Evolutionary conservation across 345 rosid species (phyloP).

Genomic region (Barbarea vulgaris): DNA sequence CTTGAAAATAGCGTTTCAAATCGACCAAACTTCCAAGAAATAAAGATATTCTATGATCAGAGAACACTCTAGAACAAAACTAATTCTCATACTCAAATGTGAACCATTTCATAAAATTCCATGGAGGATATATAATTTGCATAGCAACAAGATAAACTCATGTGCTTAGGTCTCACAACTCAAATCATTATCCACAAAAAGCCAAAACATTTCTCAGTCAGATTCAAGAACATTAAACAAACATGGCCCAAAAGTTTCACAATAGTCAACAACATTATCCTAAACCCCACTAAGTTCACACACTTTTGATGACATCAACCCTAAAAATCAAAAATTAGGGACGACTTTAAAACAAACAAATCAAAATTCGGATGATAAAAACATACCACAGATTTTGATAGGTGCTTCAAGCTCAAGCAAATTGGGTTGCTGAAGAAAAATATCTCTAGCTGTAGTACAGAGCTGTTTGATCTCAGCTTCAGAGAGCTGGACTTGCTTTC

Average conservation of each 20-base stretch:
- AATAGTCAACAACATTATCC: conserved; percentile 13
- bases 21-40: conserved; percentile 15
- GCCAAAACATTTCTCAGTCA: not conserved
- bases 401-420: conserved; percentile 96
- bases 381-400: conserved; percentile 88
- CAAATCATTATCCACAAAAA: conserved; percentile 1
- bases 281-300: conserved; percentile 17
- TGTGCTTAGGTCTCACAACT: not conserved
- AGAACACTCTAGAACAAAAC: not conserved
- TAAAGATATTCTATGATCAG: not conserved
- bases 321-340: not conserved
- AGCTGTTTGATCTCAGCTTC: conserved; percentile 95
- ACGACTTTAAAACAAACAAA: not conserved
- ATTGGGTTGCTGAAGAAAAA: conserved; percentile 80
- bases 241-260: not conserved
- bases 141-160: conserved; percentile 20
- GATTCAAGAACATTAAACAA: not conserved
- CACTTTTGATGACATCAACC: not conserved
- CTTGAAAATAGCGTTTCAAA: not conserved
- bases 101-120: not conserved
- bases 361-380: not conserved
- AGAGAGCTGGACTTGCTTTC: conserved; percentile 91
- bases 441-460: conserved; percentile 71
- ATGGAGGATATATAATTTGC: not conserved
- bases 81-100: not conserved